Conservation (phyloP, 495 filamentous ascomycete species). For the Lophiotrema nucula region DNA sequence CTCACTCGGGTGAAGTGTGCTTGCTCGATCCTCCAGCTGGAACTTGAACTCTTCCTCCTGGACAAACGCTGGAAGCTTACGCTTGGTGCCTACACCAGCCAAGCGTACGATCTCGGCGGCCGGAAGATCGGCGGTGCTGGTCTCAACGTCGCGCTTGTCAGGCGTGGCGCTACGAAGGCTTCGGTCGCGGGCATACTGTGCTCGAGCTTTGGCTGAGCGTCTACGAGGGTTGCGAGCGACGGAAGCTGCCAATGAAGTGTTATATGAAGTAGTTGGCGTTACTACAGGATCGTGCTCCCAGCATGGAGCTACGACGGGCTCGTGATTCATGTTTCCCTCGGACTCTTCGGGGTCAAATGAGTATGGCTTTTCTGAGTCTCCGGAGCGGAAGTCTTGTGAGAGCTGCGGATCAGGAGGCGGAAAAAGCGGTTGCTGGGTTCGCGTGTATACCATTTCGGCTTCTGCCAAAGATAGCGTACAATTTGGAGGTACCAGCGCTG, state of each 20-base stretch:
- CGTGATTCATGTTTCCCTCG: too few relatives aligned
- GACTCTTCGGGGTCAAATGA: too few relatives aligned
- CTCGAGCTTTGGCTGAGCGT: conserved; percentile 25
- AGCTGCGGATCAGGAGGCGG: conserved; percentile 23
- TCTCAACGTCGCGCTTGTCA: too few relatives aligned
- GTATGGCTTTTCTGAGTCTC: too few relatives aligned
- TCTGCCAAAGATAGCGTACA: conserved; percentile 21
- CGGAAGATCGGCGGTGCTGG: too few relatives aligned
- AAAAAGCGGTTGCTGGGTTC: conserved; percentile 24
- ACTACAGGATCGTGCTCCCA: too few relatives aligned
- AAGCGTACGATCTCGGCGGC: too few relatives aligned
- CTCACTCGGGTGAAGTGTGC: conserved; percentile 27
- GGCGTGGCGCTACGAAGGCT: too few relatives aligned
- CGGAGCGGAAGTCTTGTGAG: neutral
- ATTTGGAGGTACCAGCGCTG: conserved; percentile 22
- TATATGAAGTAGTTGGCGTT: too few relatives aligned
- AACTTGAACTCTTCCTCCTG: conserved; percentile 26
- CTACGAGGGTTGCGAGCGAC: conserved; percentile 7
- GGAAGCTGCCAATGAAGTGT: too few relatives aligned
- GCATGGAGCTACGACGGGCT: too few relatives aligned
- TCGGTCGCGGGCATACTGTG: conserved; percentile 20
- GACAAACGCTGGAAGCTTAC: conserved; percentile 32
- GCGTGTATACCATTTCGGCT: conserved; percentile 22
- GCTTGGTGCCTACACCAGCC: too few relatives aligned
- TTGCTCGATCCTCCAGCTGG: conserved; percentile 18